These are phyloP conservation scores for Obba rivulosa DNA, from an alignment of 768 basidiomycete genomes.

Conservation along the genomic window DNA sequence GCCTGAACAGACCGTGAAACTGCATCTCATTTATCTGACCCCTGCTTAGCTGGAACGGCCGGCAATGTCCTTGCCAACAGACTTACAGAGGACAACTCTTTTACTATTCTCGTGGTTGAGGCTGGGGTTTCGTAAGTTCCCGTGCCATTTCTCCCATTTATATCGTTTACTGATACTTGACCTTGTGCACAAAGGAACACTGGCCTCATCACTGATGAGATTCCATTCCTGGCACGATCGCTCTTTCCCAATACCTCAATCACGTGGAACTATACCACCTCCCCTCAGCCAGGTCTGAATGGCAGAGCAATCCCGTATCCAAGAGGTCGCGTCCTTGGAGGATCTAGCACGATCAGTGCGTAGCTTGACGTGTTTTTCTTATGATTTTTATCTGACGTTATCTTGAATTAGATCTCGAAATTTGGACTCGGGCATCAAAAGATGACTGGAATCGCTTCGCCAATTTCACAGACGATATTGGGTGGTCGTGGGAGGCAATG, in stretches of 20 bases:
- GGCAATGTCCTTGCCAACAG: conserved; percentile 1
- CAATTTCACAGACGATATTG: neutral
- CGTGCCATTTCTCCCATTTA: too few species aligned
- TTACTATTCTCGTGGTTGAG: conserved; percentile 2
- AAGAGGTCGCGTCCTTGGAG: conserved; percentile 21
- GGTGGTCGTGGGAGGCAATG: conserved; percentile 2
- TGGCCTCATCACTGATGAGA: conserved; percentile 1
- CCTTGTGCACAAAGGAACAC: neutral
- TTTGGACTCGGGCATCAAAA: conserved; percentile 1
- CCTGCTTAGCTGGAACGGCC: neutral
- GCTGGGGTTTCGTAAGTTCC: neutral
- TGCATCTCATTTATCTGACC: neutral
- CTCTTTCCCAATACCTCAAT: conserved; percentile 7
- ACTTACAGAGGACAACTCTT: neutral
- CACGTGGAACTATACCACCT: conserved; percentile 25
- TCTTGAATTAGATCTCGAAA: neutral
- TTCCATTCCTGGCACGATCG: conserved; percentile 4
- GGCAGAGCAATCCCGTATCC: conserved; percentile 17
- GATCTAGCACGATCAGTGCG: conserved; percentile 19
- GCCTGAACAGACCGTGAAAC: neutral
- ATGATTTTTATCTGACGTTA: neutral
- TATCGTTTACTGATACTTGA: too few species aligned
- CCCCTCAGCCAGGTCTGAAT: conserved; percentile 15
- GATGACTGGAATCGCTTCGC: conserved; percentile 3
- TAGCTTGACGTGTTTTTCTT: neutral